Evolutionary conservation across 2,329 filamentous ascomycete genomes (phyloP), one percentile per base, ranked within the genome.

Genomic region (Aspergillus brasiliensis): DNA sequence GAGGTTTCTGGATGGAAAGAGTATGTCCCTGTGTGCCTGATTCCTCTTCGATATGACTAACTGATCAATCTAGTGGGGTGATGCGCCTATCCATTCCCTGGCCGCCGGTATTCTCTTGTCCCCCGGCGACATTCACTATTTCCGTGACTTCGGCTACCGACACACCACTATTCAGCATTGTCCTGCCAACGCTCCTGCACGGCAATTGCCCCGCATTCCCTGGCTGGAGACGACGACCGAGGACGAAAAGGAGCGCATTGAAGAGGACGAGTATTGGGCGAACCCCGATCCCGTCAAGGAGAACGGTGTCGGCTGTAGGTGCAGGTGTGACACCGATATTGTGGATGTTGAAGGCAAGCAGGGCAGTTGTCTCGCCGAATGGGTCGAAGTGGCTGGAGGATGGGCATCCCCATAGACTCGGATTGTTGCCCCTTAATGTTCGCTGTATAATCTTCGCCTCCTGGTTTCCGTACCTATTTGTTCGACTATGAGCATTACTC

Each of bases 111-210:
- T 90, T 34, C 87, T 99, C 15, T 84, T 99, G 31, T 84, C 87
- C 2, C 88, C 91, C 49, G 82, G 83, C 57, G 92, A 99, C 72
- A 91, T 99, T 62, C 95, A 99, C 79, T 99, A 99, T 81, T 99
- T 99, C 88, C 92, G 95, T 69, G 95, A 99, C 76, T 94, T 98
- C 78, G 95, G 95, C 57, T 99, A 99, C 80, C 87, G 95, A 72
- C 95, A 99, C 78, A 99, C 95, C 6, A 99, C 95, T 3, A 99
- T 99, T 73, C 94, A 98, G 79, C 95, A 99, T 78, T 99, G 95
- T 72, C 95, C 95, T 1, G 92, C 93, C 57, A 99, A 99, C 73
- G 95, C 95, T 2, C 95, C 94, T 0, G 88, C 89, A 11, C 88
- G 91, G 51, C 95, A 99, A 78, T 84, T 97, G 46, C 86, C 90